These are phyloP conservation scores for Leccinum disarticulatum DNA, from an alignment of 768 basidiomycete genomes.

Conservation along the genomic window DNA sequence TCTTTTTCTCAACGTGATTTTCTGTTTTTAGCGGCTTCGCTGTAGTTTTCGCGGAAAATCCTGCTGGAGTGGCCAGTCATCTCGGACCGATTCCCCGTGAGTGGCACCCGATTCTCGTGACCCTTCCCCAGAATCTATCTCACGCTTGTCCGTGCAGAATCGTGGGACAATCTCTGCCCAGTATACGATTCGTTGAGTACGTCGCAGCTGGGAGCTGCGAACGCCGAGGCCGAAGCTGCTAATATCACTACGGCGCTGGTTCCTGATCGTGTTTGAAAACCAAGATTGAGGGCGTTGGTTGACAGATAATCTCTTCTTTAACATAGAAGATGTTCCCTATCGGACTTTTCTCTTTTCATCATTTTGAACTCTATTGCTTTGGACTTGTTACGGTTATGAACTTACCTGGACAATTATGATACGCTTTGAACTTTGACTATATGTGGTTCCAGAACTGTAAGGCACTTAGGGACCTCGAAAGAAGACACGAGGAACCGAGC, in stretches of 20 bases:
- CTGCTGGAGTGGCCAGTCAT: slow-evolving; percentile 14
- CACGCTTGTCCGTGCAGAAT: slow-evolving; percentile 8
- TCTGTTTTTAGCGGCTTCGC: slow-evolving; percentile 23
- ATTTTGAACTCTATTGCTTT: neutral
- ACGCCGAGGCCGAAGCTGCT: slow-evolving; percentile 17
- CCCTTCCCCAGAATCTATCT: neutral
- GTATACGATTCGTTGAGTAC: slow-evolving; percentile 16
- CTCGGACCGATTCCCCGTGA: slow-evolving; percentile 19
- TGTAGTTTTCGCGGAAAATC: slow-evolving; percentile 28
- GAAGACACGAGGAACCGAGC: too few relatives aligned
- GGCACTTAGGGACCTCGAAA: too few relatives aligned
- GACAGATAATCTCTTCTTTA: neutral
- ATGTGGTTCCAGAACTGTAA: neutral
- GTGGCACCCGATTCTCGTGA: neutral
- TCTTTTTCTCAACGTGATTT: neutral
- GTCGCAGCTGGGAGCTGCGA: slow-evolving; percentile 23
- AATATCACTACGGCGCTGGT: slow-evolving; percentile 21
- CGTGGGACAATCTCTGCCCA: slow-evolving; percentile 30
- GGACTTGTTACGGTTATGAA: neutral
- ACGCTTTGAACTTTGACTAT: neutral
- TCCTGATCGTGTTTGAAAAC: slow-evolving; percentile 1
- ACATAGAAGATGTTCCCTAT: neutral
- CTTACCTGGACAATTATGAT: neutral
- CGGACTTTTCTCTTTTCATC: neutral
- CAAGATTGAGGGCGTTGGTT: neutral